These are phyloP conservation scores for Ophiobolus disseminans DNA, from an alignment of 2,329 filamentous ascomycete species.

Conservation along the genomic window DNA sequence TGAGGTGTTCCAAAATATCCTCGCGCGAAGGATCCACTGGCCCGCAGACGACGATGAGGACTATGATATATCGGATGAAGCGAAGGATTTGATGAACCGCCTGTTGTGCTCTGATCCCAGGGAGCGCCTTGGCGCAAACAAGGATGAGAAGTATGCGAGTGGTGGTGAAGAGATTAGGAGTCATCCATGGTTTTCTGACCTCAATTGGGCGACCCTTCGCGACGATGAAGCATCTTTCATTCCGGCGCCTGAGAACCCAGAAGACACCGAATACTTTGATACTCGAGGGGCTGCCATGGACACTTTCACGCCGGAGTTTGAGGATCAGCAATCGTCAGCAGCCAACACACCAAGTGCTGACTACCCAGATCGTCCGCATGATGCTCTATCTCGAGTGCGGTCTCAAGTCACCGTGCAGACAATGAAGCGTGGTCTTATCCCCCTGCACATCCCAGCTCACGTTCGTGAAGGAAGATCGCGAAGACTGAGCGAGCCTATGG, in stretches of 20 bases:
- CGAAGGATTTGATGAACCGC: conserved; percentile 92
- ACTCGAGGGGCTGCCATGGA: conserved; percentile 88
- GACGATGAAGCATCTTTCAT: conserved; percentile 97
- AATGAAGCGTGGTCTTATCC: conserved; percentile 91
- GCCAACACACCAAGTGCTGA: conserved; percentile 72
- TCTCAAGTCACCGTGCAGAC: conserved; percentile 81
- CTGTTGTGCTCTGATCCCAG: conserved; percentile 85
- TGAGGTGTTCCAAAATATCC: conserved; percentile 94
- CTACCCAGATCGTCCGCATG: conserved; percentile 89
- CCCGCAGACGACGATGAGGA: conserved; percentile 82
- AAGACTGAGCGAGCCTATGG: conserved; percentile 87
- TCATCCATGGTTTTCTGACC: conserved; percentile 85
- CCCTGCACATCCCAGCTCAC: conserved; percentile 93
- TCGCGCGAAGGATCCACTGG: conserved; percentile 90
- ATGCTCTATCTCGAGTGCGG: conserved; percentile 87
- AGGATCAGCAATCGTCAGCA: conserved; percentile 84
- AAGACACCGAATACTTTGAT: conserved; percentile 99
- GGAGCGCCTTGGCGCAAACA: conserved; percentile 83
- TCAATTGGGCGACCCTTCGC: conserved; percentile 90
- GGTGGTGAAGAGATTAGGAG: conserved; percentile 90
- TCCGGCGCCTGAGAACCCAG: conserved; percentile 87
- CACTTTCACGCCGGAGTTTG: conserved; percentile 91
- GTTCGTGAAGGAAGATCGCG: conserved; percentile 89
- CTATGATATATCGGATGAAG: conserved; percentile 77
- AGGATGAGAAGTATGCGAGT: conserved; percentile 78